Conservation (phyloP, 1,139 yeast species). For the Blastobotrys serpentis region DNA sequence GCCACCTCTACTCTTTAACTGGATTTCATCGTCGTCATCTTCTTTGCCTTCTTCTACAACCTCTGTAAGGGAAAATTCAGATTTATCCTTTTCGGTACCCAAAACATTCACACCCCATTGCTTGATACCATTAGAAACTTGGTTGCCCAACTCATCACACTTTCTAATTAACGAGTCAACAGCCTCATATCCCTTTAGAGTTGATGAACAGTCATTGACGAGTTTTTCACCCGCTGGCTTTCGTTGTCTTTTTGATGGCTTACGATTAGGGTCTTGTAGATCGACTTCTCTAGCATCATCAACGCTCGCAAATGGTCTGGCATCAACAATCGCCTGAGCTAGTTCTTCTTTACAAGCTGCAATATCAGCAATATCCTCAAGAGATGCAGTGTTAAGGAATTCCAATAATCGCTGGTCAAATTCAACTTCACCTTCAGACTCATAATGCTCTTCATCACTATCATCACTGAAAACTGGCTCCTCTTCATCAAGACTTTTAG, state of each 20-base stretch:
- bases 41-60: slow-evolving; percentile 27
- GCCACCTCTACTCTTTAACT: slow-evolving; percentile 34
- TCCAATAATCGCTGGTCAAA: slow-evolving; percentile 69
- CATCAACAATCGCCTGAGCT: slow-evolving; percentile 59
- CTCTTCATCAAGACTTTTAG: slow-evolving; percentile 32
- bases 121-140: slow-evolving; percentile 68
- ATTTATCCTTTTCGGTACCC: slow-evolving; percentile 35
- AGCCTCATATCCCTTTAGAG: slow-evolving; percentile 86
- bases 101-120: slow-evolving; percentile 70
- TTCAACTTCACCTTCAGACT: slow-evolving; percentile 48
- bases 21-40: slow-evolving; percentile 28
- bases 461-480: slow-evolving; percentile 31
- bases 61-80: slow-evolving; percentile 35
- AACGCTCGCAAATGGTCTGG: slow-evolving; percentile 67
- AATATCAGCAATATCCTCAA: slow-evolving; percentile 75
- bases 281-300: slow-evolving; percentile 57
- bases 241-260: slow-evolving; percentile 39
- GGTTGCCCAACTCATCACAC: slow-evolving; percentile 75
- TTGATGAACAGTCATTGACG: slow-evolving; percentile 64
- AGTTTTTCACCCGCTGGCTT: slow-evolving; percentile 71
- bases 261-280: slow-evolving; percentile 31
- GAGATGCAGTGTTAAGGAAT: slow-evolving; percentile 75
- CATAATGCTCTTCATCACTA: slow-evolving; percentile 38
- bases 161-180: slow-evolving; percentile 84
- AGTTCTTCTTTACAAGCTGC: slow-evolving; percentile 67